These are phyloP conservation scores for Penicillium sp. DNA, from an alignment of 2,329 filamentous ascomycete species.

Conservation along the genomic window DNA sequence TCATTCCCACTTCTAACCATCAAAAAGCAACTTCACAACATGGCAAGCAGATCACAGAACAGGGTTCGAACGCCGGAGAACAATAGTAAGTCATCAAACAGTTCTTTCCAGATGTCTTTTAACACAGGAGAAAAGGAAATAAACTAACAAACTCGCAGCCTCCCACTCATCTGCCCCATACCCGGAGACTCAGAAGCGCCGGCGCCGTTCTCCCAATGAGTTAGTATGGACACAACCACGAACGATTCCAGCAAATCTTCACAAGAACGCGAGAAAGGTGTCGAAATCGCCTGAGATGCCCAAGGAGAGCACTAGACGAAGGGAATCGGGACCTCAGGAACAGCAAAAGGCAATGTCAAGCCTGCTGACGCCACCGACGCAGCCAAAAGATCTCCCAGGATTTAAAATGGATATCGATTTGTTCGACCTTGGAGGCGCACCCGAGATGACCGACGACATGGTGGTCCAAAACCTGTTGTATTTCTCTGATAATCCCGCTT, in stretches of 20 bases:
- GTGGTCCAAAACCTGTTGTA: neutral
- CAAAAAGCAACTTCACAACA: neutral
- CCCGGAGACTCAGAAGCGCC: neutral
- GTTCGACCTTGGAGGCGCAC: neutral
- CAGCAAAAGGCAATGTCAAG: neutral
- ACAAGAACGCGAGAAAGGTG: neutral
- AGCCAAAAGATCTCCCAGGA: neutral
- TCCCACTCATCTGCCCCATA: neutral
- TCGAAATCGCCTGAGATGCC: neutral
- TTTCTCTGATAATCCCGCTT: neutral
- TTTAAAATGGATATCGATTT: neutral
- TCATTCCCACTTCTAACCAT: neutral
- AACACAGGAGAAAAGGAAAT: neutral
- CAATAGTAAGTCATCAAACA: neutral
- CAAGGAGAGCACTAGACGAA: neutral
- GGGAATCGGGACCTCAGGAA: neutral
- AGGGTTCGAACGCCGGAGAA: neutral
- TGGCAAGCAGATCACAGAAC: neutral
- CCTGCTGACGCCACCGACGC: neutral
- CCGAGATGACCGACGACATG: neutral
- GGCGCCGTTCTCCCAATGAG: neutral
- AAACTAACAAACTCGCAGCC: neutral
- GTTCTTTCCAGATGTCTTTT: neutral
- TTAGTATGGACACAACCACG: slow-evolving; percentile 1
- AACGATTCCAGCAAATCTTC: neutral